phyloP scores from a whole-genome alignment of 2,329 filamentous ascomycete genomes.

The Exophiala oligosperma region DNA sequence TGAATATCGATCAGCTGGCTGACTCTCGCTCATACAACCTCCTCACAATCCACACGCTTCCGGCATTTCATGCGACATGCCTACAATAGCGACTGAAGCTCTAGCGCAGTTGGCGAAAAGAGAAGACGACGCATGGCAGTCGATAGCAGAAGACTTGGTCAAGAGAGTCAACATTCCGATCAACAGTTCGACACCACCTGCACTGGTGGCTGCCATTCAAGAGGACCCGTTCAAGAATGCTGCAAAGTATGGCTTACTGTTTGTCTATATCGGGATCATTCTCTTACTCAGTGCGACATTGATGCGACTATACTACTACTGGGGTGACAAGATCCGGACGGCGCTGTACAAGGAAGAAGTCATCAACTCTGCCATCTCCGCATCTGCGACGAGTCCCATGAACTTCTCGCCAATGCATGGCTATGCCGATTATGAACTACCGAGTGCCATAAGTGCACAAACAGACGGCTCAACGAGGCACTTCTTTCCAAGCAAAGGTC shows the following conservation, averaged over 20 bases:
- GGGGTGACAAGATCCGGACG: constrained; percentile 89
- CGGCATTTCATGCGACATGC: constrained; percentile 9
- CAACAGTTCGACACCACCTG: constrained; percentile 56
- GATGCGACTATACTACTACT: constrained; percentile 80
- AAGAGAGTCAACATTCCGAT: constrained; percentile 58
- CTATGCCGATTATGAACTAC: constrained; percentile 60
- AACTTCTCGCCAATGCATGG: constrained; percentile 49
- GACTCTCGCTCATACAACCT: too few species aligned
- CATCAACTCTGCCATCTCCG: constrained; percentile 61
- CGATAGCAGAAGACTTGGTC: constrained; percentile 30
- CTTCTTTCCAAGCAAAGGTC: constrained; percentile 70
- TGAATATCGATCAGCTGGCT: background rate
- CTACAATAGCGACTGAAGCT: constrained; percentile 9
- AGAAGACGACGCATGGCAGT: constrained; percentile 2
- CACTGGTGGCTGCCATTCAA: constrained; percentile 56
- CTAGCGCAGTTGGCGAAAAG: constrained; percentile 14
- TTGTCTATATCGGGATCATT: constrained; percentile 82
- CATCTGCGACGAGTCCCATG: constrained; percentile 29
- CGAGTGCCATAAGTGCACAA: constrained; percentile 47
- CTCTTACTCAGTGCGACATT: constrained; percentile 67
- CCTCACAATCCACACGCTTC: too few species aligned
- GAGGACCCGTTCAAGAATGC: constrained; percentile 77
- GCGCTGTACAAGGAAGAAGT: constrained; percentile 84
- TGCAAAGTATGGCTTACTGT: constrained; percentile 82
- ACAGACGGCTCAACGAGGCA: constrained; percentile 65